Base-by-base conservation (phyloP, 225 moss, liverwort and hornwort species). In the Pseudoscleropodium purum region DNA sequence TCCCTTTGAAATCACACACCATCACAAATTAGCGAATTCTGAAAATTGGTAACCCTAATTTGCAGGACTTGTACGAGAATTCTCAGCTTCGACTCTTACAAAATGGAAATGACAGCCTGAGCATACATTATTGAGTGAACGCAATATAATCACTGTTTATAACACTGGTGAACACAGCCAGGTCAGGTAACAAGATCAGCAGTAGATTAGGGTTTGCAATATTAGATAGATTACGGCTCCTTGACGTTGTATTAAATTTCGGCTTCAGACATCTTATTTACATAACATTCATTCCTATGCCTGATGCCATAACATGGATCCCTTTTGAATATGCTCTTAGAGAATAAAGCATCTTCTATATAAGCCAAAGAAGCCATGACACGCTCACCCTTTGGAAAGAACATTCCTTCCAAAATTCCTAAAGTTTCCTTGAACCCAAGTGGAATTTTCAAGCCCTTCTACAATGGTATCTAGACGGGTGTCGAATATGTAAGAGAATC, bases 1-100 rank as follows among this genome's bases (percentile, higher is more conserved):
- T 74, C 30, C 88, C 86, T 89, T 90, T 84, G 79, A 84, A 89
- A 92, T 89, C 92, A 86, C 90, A 68, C 65, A 54, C 68, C 29
- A 76, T 57, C n/a, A 70, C 56, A 52, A 36, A n/a, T 52, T 39
- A 68, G 54, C 29, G 4, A 13, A n/a, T n/a, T n/a, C 47, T 47
- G 34, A 16, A 70, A 85, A 85, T 62, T 33, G 23, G 39, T 39
- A 72, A 72, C 70, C 84, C 65, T 68, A 36, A 85, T 59, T 89
- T 30, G 70, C 70, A 77, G 39, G 64, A 49, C 20, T 64, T 51
- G n/a, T 30, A 52, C 9, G 26, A 49, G 18, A 51, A 24, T 61
- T 61, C 62, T 36, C 27, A 85, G 26, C 47, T 19, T 18, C 13
- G 47, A 63, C 77, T 64, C 13, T n/a, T 9, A 41, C 21, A 69